phyloP scores from a whole-genome alignment of 1,284 basidiomycete species.

The Mycosarcoma maydis region DNA sequence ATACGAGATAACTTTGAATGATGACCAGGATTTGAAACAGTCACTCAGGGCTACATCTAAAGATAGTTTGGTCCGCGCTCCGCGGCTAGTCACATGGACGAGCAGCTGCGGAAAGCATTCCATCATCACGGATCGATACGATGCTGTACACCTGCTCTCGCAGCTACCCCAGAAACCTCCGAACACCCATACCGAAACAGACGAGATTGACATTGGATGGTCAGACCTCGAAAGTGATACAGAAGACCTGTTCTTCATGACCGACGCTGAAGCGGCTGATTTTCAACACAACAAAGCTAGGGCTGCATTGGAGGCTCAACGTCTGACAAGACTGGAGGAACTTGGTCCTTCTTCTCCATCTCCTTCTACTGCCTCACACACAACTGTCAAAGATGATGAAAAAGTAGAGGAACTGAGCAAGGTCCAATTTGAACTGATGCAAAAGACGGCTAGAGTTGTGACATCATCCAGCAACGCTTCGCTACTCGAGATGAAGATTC shows the following conservation, averaged over 20 bases:
- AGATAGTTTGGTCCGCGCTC: neutral
- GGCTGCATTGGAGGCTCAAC: conserved; percentile 10
- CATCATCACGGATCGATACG: conserved; percentile 23
- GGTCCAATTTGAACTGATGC: conserved; percentile 76
- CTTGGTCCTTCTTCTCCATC: neutral
- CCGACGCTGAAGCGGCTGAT: conserved; percentile 7
- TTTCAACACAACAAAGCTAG: conserved; percentile 11
- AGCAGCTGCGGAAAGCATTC: neutral
- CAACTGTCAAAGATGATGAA: neutral
- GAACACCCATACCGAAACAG: too few species aligned
- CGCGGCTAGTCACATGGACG: conserved; percentile 25
- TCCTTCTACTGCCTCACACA: neutral
- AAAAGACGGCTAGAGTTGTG: conserved; percentile 77
- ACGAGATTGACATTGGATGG: too few species aligned
- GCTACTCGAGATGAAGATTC: conserved; percentile 84
- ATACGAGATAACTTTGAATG: conserved; percentile 27
- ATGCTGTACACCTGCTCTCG: conserved; percentile 27
- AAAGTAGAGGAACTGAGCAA: neutral
- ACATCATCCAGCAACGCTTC: conserved; percentile 77
- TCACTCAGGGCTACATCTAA: neutral
- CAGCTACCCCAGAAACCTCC: neutral
- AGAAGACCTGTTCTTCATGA: conserved; percentile 36
- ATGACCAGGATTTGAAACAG: conserved; percentile 8
- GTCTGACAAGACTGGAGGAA: neutral
- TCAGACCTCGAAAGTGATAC: conserved; percentile 34